Conservation (phyloP, 352 stramenopile species). For the Phytophthora syringae region DNA sequence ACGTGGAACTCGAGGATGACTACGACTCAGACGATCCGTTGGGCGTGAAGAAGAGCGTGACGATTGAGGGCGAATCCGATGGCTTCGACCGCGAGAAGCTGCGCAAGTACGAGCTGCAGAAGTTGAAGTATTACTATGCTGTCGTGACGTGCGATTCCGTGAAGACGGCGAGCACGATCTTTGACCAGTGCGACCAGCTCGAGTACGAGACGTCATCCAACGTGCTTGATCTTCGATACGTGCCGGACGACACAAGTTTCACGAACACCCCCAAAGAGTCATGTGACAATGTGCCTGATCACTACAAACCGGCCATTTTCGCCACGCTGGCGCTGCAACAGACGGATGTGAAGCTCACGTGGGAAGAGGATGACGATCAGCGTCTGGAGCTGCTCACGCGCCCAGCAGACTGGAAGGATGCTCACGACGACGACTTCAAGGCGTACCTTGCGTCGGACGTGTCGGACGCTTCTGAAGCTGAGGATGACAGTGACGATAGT, state of each 20-base stretch:
- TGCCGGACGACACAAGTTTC: slow-evolving; percentile 93
- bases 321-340: slow-evolving; percentile 92
- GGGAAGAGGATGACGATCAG: slow-evolving; percentile 94
- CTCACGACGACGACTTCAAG: slow-evolving; percentile 93
- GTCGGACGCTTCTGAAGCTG: slow-evolving; percentile 63
- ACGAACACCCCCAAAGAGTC: slow-evolving; percentile 88
- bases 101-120: slow-evolving; percentile 96
- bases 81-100: slow-evolving; percentile 96
- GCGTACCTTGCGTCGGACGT: slow-evolving; percentile 93
- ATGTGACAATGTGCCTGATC: slow-evolving; percentile 85
- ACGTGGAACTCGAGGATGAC: slow-evolving; percentile 45
- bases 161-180: slow-evolving; percentile 92
- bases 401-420: slow-evolving; percentile 80
- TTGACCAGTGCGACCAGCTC: slow-evolving; percentile 96
- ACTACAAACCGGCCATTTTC: slow-evolving; percentile 96
- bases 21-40: slow-evolving; percentile 80
- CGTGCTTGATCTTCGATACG: slow-evolving; percentile 94
- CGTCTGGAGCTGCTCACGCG: slow-evolving; percentile 88
- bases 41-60: slow-evolving; percentile 71
- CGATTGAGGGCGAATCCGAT: slow-evolving; percentile 51
- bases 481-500: slow-evolving; percentile 52
- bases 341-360: slow-evolving; percentile 95
- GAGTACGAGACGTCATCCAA: slow-evolving; percentile 98
- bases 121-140: slow-evolving; percentile 99
- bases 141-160: slow-evolving; percentile 94